Conservation (phyloP, 2,329 filamentous ascomycete species). For the Clarireedia paspali region DNA sequence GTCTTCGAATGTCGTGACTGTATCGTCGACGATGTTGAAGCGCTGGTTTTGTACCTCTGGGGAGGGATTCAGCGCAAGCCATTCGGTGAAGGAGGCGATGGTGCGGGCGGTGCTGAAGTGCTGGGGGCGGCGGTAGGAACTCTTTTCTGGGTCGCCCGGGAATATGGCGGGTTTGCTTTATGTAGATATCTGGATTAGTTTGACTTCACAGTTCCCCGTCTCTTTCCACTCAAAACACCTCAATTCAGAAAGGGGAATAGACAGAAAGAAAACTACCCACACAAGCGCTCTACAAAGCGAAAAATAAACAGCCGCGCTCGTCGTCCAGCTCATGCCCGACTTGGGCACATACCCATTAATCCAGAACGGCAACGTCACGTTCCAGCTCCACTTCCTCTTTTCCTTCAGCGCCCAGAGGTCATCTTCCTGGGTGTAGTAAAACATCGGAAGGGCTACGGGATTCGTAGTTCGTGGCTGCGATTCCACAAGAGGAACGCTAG, state of each 20-base stretch:
- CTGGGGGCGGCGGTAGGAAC: neutral
- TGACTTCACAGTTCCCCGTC: too few species aligned
- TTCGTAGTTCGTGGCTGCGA: neutral
- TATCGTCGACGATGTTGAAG: conserved; percentile 8
- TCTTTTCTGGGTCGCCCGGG: neutral
- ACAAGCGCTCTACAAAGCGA: neutral
- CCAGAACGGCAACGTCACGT: conserved; percentile 5
- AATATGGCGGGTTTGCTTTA: neutral
- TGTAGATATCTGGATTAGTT: too few species aligned
- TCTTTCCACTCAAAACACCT: neutral
- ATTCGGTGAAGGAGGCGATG: neutral
- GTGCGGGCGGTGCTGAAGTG: neutral
- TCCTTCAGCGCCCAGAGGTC: neutral
- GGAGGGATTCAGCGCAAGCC: neutral
- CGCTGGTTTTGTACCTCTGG: neutral
- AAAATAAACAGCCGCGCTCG: conserved; percentile 1
- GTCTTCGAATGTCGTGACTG: neutral
- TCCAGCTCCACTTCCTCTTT: neutral
- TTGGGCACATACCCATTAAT: neutral
- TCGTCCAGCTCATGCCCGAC: neutral
- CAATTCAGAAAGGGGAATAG: neutral
- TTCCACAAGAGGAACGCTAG: neutral
- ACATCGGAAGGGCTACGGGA: neutral
- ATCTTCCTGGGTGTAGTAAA: conserved; percentile 4
- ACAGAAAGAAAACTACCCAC: neutral